Percentiles rank a stretch among this genome's conserved stretches.
Evolutionary conservation across 2,329 filamentous ascomycete genomes (phyloP).

Genomic region (Graphiopsis chlorocephala): DNA sequence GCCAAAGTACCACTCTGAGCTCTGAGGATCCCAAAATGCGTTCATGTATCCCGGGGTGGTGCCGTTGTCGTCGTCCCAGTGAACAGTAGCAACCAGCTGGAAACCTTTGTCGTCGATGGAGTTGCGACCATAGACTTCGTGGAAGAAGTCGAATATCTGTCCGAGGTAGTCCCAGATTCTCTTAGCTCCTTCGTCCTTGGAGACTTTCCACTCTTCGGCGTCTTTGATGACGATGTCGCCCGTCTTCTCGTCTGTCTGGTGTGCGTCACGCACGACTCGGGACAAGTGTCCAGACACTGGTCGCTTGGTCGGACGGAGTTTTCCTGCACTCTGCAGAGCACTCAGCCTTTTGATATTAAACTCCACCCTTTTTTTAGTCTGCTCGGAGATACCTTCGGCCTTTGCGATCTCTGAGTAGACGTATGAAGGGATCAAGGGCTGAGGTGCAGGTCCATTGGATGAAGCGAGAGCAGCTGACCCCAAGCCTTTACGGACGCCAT

Average conservation of each 20-base stretch:
- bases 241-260: not conserved
- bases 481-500: not conserved
- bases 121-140: slow-evolving; percentile 4
- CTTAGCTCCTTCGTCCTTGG: not conserved
- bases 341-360: not conserved
- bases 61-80: slow-evolving; percentile 5
- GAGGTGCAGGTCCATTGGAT: not conserved
- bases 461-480: not conserved
- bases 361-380: not conserved
- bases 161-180: slow-evolving; percentile 2
- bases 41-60: not conserved
- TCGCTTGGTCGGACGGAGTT: not conserved
- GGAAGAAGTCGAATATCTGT: not conserved
- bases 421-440: not conserved
- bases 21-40: slow-evolving; percentile 2
- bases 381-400: not conserved
- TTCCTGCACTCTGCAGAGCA: not conserved
- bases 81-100: not conserved
- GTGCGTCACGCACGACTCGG: not conserved
- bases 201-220: not conserved
- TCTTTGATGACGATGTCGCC: not conserved
- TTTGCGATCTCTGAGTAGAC: slow-evolving; percentile 3
- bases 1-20: not conserved
- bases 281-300: not conserved
- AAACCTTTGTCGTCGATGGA: slow-evolving; percentile 9